Base-by-base conservation (phyloP, 495 filamentous ascomycete genomes). In the Paragyromitra xinjiangensis region DNA sequence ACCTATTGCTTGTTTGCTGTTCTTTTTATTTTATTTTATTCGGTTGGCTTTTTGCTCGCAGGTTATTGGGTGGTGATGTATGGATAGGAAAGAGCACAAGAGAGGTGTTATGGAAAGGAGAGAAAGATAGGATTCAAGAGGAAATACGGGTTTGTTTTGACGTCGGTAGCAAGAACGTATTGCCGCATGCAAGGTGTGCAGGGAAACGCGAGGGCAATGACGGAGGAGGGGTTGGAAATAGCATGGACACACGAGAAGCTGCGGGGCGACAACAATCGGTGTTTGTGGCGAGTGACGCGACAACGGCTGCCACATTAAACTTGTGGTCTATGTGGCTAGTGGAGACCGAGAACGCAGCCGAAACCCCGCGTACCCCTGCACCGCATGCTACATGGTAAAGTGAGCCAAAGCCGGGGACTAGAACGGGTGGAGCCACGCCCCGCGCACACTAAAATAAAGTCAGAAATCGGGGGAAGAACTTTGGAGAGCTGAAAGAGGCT, bases 131-230 rank as follows among this genome's bases (percentile, higher is more conserved):
- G 19, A 55, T 50, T 62, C 5, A 34, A 19, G 59, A 24, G 37
- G 22, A 11, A 72, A 39, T 45, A 34, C 39, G 3, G 39, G 29
- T 34, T 69, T 58, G 34, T 51, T 40, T 58, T 55, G 56, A 40
- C 24, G 34, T 65, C 63, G n/a, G 59, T 77, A 72, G 44, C 50
- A 48, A 50, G 44, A 70, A 65, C 45, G 42, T 34, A 72, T 53
- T 42, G 65, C 39, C 68, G 53, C 29, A 56, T 79, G 74, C 59
- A 78, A 77, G 65, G 77, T 2, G 45, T 73, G 65, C 67, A 66
- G 61, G 77, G 67, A 62, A 73, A 78, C 77, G 75, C 75, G 75
- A 77, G 69, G 12, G 51, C 51, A 53, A 77, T 77, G 75, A 77
- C 69, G 77, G 59, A 72, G 77, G 77, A 79, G 77, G 77, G 77